Base-by-base conservation (phyloP, 2,329 filamentous ascomycete genomes). In the Verticillium isaacii region DNA sequence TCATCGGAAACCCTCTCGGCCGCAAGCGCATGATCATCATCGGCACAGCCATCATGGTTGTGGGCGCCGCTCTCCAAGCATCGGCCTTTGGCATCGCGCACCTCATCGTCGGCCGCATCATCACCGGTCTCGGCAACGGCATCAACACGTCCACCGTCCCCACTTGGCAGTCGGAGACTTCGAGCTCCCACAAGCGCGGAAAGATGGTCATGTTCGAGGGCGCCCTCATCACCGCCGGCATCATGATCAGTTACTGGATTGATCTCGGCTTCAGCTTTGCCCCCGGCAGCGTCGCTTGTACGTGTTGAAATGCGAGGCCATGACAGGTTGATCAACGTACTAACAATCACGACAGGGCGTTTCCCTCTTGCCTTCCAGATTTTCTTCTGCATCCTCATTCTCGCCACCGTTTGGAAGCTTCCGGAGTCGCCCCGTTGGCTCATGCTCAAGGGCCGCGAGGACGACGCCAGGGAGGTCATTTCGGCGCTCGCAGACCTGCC, bases 151-250 rank as follows among this genome's bases (percentile, higher is more conserved):
- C 75, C 1, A 82, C 79, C 1, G 78, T 84, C 12, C 85, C 85
- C 4, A 86, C 83, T 57, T 88, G 85, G 84, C 83, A 87, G 63
- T 84, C 83, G 0, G 85, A 87, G 69, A 84, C 81, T 0, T 85
- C 83, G 45, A 80, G 79, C 17, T 75, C 82, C 3, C 81, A 87
- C 67, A 83, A 85, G 66, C 77, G 84, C 57, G 84, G 84, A n/a
- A 85, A 84, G 66, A 74, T 86, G 32, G 83, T 87, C 69, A 85
- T 86, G 82, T 79, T 86, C 56, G 84, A 87, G 68, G 83, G 83
- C 19, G 82, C 82, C 5, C 74, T 86, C 60, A 85, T 87, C 64
- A 84, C 82, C 0, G 77, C 78, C 29, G 84, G 84, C 39, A 82
- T 86, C 69, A 83, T 81, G 68, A 76, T 86, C 25, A 81, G 79